phyloP scores from a whole-genome alignment of 208 protist species.

The Endotrypanum monterogeii region DNA sequence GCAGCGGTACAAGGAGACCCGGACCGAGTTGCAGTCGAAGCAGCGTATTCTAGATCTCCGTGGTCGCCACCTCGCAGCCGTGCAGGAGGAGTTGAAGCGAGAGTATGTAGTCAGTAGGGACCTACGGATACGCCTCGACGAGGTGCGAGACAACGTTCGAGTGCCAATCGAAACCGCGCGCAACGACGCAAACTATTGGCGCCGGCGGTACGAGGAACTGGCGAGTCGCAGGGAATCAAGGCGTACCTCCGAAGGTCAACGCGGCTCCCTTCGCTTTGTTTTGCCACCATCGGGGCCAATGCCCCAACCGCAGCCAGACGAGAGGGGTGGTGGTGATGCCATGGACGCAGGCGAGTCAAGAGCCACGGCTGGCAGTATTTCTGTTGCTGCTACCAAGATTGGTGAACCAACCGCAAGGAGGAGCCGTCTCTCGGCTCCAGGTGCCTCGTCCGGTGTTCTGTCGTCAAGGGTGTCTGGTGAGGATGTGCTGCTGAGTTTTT shows the following conservation, averaged over 20 bases:
- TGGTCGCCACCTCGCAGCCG: slow-evolving; percentile 69
- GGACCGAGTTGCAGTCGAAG: slow-evolving; percentile 62
- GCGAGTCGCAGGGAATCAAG: slow-evolving; percentile 3
- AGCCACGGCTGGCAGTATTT: neutral
- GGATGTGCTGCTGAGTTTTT: slow-evolving; percentile 27
- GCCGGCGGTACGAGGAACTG: slow-evolving; percentile 64
- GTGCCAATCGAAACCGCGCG: slow-evolving; percentile 46
- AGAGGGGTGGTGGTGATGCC: neutral
- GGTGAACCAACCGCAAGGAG: neutral
- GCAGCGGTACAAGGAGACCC: slow-evolving; percentile 39
- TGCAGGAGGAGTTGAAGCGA: slow-evolving; percentile 67
- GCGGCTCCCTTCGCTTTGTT: slow-evolving; percentile 21
- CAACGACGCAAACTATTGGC: slow-evolving; percentile 72
- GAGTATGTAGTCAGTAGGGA: slow-evolving; percentile 52
- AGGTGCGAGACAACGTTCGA: slow-evolving; percentile 40
- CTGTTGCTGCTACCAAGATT: neutral
- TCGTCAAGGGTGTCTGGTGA: slow-evolving; percentile 32
- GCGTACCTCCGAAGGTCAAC: slow-evolving; percentile 10
- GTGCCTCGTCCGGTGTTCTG: neutral
- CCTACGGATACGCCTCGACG: slow-evolving; percentile 49
- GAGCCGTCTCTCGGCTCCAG: slow-evolving; percentile 5
- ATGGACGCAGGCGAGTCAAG: neutral
- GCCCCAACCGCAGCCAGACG: neutral
- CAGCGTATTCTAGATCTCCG: slow-evolving; percentile 55
- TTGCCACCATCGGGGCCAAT: neutral